These are phyloP conservation scores for Kwoniella shandongensis DNA, from an alignment of 768 basidiomycete species.

Conservation along the genomic window DNA sequence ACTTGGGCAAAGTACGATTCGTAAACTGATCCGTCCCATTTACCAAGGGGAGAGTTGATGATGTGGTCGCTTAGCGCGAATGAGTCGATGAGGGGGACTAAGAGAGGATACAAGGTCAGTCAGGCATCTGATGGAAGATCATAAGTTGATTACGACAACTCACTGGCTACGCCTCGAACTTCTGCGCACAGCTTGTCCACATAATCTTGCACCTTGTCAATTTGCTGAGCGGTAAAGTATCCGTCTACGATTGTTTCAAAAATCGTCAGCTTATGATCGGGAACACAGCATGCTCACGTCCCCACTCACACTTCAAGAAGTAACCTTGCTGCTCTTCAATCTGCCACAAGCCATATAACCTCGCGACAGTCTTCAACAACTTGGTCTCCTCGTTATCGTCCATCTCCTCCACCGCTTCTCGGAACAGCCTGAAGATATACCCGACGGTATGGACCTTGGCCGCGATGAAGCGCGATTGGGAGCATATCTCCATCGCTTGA, in stretches of 20 bases:
- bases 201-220: slow-evolving; percentile 46
- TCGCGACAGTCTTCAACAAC: slow-evolving; percentile 51
- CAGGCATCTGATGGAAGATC: neutral
- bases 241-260: too few relatives aligned
- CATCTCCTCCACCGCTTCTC: slow-evolving; percentile 52
- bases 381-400: slow-evolving; percentile 46
- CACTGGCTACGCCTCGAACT: slow-evolving; percentile 47
- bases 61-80: slow-evolving; percentile 53
- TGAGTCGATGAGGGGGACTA: slow-evolving; percentile 51
- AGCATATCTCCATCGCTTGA: slow-evolving; percentile 56
- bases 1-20: slow-evolving; percentile 56
- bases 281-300: neutral
- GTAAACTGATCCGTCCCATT: slow-evolving; percentile 56
- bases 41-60: slow-evolving; percentile 57
- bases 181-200: slow-evolving; percentile 50
- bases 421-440: slow-evolving; percentile 55
- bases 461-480: slow-evolving; percentile 55
- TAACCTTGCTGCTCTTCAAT: slow-evolving; percentile 56
- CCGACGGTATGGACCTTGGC: slow-evolving; percentile 54
- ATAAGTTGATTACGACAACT: slow-evolving; percentile 13
- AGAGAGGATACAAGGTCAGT: neutral
- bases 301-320: slow-evolving; percentile 55
- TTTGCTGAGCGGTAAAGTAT: slow-evolving; percentile 47
- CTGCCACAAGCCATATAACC: slow-evolving; percentile 55
- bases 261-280: slow-evolving; percentile 8